These are phyloP conservation scores for Amanita polypyramis DNA, from an alignment of 768 basidiomycete genomes.

Conservation along the genomic window DNA sequence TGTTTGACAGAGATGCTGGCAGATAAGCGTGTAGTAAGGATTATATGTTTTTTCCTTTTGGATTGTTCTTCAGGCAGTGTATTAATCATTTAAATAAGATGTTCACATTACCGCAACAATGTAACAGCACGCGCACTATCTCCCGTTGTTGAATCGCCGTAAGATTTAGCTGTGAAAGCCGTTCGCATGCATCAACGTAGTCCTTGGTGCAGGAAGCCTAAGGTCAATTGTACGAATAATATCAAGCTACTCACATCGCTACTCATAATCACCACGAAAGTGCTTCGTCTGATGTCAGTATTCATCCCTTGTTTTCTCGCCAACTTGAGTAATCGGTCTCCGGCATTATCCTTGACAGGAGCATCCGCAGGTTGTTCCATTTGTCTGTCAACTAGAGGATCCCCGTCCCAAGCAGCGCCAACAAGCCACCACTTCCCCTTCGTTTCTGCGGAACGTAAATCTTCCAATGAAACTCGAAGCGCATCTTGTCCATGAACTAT, in stretches of 20 bases:
- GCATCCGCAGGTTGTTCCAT: constrained; percentile 19
- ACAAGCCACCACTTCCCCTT: constrained; percentile 99
- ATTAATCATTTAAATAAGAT: not conserved
- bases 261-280: constrained; percentile 93
- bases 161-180: constrained; percentile 74
- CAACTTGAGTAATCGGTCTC: constrained; percentile 52
- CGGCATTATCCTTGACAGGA: constrained; percentile 17
- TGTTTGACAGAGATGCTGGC: constrained; percentile 66
- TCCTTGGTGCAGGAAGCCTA: constrained; percentile 42
- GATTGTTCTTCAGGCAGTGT: not conserved
- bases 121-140: constrained; percentile 84
- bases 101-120: constrained; percentile 83
- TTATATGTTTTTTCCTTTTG: constrained; percentile 89
- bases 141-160: constrained; percentile 90
- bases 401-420: constrained; percentile 91
- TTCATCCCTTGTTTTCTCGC: constrained; percentile 98
- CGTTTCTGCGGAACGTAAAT: constrained; percentile 72
- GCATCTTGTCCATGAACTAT: constrained; percentile 78
- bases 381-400: constrained; percentile 75
- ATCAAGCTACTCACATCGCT: constrained; percentile 57
- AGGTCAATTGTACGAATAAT: not conserved
- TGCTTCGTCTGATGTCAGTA: constrained; percentile 83
- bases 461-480: constrained; percentile 74
- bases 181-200: constrained; percentile 90
- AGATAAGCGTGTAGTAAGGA: constrained; percentile 89